Conservation (phyloP, 257 asterid species). For the Apocynum venetum region DNA sequence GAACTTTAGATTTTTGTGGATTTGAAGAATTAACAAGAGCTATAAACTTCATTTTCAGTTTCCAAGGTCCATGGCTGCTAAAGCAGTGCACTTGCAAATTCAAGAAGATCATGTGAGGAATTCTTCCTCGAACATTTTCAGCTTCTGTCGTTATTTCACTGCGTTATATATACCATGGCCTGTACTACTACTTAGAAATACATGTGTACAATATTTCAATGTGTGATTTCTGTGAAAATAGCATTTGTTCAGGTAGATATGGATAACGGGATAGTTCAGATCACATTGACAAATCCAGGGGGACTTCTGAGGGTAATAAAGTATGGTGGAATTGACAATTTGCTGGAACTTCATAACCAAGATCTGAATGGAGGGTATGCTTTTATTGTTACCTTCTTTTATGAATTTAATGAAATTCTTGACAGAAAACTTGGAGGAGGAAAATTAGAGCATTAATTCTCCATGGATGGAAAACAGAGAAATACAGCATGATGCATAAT, state of each 20-base stretch:
- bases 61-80: conserved; percentile 8
- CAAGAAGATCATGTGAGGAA: conserved; percentile 24
- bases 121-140: background rate
- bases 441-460: too few relatives aligned
- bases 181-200: too few relatives aligned
- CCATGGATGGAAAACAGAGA: too few relatives aligned
- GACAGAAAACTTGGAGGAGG: background rate
- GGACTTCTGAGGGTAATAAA: conserved; percentile 55
- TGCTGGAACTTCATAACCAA: conserved; percentile 58
- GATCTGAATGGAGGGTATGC: conserved; percentile 67
- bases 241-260: conserved; percentile 48
- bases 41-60: background rate
- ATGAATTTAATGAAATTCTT: background rate
- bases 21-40: background rate
- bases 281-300: conserved; percentile 66
- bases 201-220: background rate
- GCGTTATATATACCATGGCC: too few relatives aligned
- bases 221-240: background rate
- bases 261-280: conserved; percentile 68
- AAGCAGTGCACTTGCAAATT: conserved; percentile 17
- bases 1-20: background rate
- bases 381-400: background rate
- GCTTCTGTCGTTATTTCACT: too few relatives aligned
- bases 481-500: too few relatives aligned
- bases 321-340: conserved; percentile 60